Evolutionary conservation across 495 filamentous ascomycete species (phyloP), one percentile per base, ranked within the genome.

Genomic region (Penicillium tannophilum): DNA sequence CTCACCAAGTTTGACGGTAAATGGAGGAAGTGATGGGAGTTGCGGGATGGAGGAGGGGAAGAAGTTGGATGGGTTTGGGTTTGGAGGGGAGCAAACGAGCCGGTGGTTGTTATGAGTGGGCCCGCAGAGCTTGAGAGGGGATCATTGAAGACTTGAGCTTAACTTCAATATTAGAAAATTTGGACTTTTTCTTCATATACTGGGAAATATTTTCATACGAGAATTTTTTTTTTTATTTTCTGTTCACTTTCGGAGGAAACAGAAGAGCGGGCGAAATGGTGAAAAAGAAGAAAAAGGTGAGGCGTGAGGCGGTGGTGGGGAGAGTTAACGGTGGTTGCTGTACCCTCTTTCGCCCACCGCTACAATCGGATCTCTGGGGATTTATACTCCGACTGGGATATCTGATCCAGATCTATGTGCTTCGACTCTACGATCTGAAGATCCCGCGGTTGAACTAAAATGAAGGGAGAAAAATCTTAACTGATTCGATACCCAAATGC

Each of bases 101-200:
- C 50, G 58, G 47, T 61, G 55, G 52, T 61, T 62, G 63, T 66
- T 66, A 62, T 57, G 62, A 65, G 63, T 66, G 66, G 66, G 45
- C 54, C 67, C 67, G 55, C 55, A 63, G 54, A 70, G 67, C 64
- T 67, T 63, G 64, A 58, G 61, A 59, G 59, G 55, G 59, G 58
- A 57, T 62, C 65, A 67, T 62, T 58, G 43, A 56, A 35, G 36
- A 54, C 16, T 19, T 41, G 39, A 36, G 12, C 33, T 28, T 11
- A 10, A 14, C 33, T 14, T 36, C 3, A 36, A 54, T 23, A 10
- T 17, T 30, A 16, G 36, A 43, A 6, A 14, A 47, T 1, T 23
- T 2, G 20, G 8, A 23, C 1, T 2, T 46, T 42, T 42, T 42
- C 5, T 42, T n/a, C 11, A 2, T 42, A 42, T 28, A 28, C 28